Base-by-base conservation (phyloP, 2,329 filamentous ascomycete genomes). In the Teratosphaeria destructans region DNA sequence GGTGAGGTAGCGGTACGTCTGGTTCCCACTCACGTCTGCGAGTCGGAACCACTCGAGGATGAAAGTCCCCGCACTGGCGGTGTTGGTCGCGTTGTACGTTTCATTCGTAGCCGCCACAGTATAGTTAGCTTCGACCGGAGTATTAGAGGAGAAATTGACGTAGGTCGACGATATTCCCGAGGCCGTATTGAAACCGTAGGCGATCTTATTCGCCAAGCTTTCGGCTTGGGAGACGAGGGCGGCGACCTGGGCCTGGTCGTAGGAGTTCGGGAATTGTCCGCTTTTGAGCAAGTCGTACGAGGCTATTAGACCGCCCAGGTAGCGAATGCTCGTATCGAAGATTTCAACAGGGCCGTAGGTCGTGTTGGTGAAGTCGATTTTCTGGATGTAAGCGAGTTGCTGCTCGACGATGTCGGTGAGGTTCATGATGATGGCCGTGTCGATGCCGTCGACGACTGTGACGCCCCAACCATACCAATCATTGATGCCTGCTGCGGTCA, bases 391-490 rank as follows among this genome's bases (percentile, higher is more conserved):
- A 6, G 58, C 61, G 10, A 62, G 35, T 81, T 4, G 85, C 85
- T 65, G 81, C 77, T 52, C 83, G 78, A 68, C 89, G 88, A 62
- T 85, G 1, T 82, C 77, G 60, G 79, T 79, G 67, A 88, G 64
- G 3, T 81, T 85, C 81, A 89, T 85, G 64, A 89, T 85, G 85
- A 85, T 89, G 14, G 89, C 76, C 23, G 84, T 84, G 69, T 89
- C 86, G 55, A 92, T 75, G 1, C 83, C 78, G 76, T 95, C 90
- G 12, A 95, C 88, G 62, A 95, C 72, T 0, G 90, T 93, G 19
- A 90, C 90, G 19, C 88, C 88, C 90, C 90, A 95, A 52, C 88
- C 89, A 43, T 57, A 59, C 55, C 60, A 59, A 35, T 59, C 49
- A 26, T 62, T 56, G 27, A 54, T 53, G 68, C 90, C 92, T 72